These are phyloP conservation scores for Sclerotinia trifoliorum DNA, from an alignment of 2,329 filamentous ascomycete species.

Conservation along the genomic window DNA sequence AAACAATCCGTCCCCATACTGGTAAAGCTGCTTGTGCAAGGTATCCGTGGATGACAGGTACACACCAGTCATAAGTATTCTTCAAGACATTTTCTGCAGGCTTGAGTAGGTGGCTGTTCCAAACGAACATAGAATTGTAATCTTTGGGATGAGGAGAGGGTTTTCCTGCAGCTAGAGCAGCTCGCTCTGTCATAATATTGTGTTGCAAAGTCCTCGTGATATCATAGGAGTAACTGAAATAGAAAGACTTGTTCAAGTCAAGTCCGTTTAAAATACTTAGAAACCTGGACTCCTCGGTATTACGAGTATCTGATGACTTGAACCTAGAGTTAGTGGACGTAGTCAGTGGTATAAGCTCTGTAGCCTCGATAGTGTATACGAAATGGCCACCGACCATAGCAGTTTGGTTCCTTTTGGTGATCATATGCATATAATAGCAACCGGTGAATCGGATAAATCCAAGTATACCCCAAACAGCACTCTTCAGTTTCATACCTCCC, in stretches of 20 bases:
- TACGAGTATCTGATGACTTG: slow-evolving; percentile 69
- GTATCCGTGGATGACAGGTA: slow-evolving; percentile 93
- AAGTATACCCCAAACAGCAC: slow-evolving; percentile 87
- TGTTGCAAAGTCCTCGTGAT: slow-evolving; percentile 89
- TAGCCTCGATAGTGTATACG: slow-evolving; percentile 91
- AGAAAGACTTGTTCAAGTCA: slow-evolving; percentile 87
- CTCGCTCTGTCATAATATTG: slow-evolving; percentile 81
- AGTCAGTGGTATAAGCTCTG: slow-evolving; percentile 84
- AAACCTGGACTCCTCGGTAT: slow-evolving; percentile 86
- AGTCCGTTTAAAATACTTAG: slow-evolving; percentile 86
- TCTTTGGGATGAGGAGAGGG: slow-evolving; percentile 59
- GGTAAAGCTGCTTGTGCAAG: slow-evolving; percentile 85
- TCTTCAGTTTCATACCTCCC: slow-evolving; percentile 85
- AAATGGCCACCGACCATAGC: slow-evolving; percentile 96
- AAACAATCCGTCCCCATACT: slow-evolving; percentile 83
- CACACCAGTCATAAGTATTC: slow-evolving; percentile 91
- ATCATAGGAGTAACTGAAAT: slow-evolving; percentile 98
- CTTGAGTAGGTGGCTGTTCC: slow-evolving; percentile 86
- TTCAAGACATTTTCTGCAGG: slow-evolving; percentile 70
- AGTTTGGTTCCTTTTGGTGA: slow-evolving; percentile 93
- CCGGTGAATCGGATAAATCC: slow-evolving; percentile 97
- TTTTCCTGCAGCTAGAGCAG: slow-evolving; percentile 63
- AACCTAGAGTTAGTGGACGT: slow-evolving; percentile 64
- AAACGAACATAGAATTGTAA: slow-evolving; percentile 95
- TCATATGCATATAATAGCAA: slow-evolving; percentile 93